These are phyloP conservation scores for Vaccinium macrocarpon DNA, from an alignment of 148 eudicot species.

Conservation along the genomic window DNA sequence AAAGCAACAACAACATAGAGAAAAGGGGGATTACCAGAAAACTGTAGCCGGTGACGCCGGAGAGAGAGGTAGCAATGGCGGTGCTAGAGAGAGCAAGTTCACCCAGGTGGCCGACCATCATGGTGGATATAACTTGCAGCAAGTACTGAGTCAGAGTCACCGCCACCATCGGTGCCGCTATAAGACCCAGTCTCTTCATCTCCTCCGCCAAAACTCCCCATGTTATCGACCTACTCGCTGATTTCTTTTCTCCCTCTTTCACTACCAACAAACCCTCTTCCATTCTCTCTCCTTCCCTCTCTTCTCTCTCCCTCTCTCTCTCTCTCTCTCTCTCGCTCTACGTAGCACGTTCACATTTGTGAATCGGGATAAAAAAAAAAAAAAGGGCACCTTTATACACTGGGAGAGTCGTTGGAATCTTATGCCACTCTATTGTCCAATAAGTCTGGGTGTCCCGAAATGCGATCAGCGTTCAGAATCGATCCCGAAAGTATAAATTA, in stretches of 20 bases:
- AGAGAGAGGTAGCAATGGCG: conserved; percentile 55
- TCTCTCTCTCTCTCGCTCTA: not conserved
- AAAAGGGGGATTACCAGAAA: conserved; percentile 23
- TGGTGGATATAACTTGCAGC: conserved; percentile 39
- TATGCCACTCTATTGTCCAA: too few species aligned
- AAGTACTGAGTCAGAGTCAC: conserved; percentile 33
- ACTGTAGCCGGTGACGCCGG: conserved; percentile 45
- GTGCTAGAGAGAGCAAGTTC: conserved; percentile 56
- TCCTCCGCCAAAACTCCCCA: conserved; percentile 30
- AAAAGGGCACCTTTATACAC: not conserved
- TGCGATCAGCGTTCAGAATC: too few species aligned
- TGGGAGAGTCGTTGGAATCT: not conserved
- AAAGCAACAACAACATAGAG: not conserved
- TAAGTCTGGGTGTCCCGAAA: too few species aligned
- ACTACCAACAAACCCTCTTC: conserved; percentile 27
- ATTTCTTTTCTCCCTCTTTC: conserved; percentile 1
- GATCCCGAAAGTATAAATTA: too few species aligned
- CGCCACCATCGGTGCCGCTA: conserved; percentile 50
- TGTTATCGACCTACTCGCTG: not conserved
- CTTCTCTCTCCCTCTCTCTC: not conserved
- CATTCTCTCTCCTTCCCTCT: conserved; percentile 16
- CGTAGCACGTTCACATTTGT: not conserved
- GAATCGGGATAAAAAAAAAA: not conserved
- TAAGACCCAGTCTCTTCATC: conserved; percentile 30
- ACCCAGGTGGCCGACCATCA: conserved; percentile 66